Evolutionary conservation across 2,329 filamentous ascomycete species (phyloP).

Genomic region (Mariannaea sp.): DNA sequence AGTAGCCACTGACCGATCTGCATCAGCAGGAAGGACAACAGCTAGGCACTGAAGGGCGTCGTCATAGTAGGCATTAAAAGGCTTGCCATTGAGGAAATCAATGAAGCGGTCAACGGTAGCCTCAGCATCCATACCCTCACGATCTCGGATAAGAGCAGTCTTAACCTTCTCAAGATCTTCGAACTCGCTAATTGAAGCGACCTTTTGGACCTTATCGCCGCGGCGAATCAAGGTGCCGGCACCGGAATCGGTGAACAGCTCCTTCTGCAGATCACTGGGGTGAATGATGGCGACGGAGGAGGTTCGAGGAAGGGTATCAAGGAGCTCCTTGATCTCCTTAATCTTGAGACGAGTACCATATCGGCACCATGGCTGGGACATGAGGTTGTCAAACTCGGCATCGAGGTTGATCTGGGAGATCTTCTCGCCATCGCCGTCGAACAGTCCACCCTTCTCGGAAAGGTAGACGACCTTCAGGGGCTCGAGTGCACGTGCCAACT

Average conservation of each 20-base stretch:
- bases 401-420: conserved; percentile 98
- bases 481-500: conserved; percentile 82
- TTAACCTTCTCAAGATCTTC: conserved; percentile 78
- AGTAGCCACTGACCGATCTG: conserved; percentile 73
- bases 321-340: conserved; percentile 92
- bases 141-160: conserved; percentile 79
- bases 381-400: conserved; percentile 91
- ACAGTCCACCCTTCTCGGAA: conserved; percentile 96
- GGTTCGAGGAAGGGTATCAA: conserved; percentile 85
- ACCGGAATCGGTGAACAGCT: conserved; percentile 92
- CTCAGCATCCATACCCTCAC: conserved; percentile 78
- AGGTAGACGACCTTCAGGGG: conserved; percentile 97
- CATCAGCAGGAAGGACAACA: conserved; percentile 77
- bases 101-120: conserved; percentile 88
- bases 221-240: conserved; percentile 91
- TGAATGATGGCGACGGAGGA: conserved; percentile 98
- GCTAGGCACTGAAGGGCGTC: conserved; percentile 92
- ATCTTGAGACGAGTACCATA: conserved; percentile 97
- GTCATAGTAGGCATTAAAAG: conserved; percentile 94
- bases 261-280: conserved; percentile 92
- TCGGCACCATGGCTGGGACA: conserved; percentile 93
- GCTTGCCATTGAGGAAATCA: conserved; percentile 72
- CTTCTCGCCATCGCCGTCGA: conserved; percentile 91
- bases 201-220: conserved; percentile 84
- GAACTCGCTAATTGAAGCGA: conserved; percentile 73